Conservation (phyloP, 768 basidiomycete species). For the Ephemerocybe angulata region DNA sequence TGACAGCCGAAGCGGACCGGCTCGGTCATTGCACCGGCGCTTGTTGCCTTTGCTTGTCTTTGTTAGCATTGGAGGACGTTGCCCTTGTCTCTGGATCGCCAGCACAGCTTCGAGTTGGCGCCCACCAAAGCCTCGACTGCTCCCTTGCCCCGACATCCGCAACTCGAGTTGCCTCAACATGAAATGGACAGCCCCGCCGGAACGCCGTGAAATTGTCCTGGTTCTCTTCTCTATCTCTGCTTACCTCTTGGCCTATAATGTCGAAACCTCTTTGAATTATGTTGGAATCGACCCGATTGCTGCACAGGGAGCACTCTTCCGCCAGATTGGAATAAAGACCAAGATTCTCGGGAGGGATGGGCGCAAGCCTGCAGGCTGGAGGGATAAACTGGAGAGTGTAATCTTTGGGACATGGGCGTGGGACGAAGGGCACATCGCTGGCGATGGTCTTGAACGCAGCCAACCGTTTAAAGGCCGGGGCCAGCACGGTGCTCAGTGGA, state of each 20-base stretch:
- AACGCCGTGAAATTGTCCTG: constrained; percentile 69
- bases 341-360: constrained; percentile 42
- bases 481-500: constrained; percentile 45
- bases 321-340: constrained; percentile 36
- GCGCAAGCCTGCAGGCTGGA: constrained; percentile 46
- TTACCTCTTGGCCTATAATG: constrained; percentile 72
- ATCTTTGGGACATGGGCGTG: constrained; percentile 71
- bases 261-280: constrained; percentile 58
- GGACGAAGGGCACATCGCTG: constrained; percentile 57
- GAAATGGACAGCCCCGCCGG: constrained; percentile 65
- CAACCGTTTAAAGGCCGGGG: constrained; percentile 35
- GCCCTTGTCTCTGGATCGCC: neutral
- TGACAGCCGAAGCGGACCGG: no score
- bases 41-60: neutral
- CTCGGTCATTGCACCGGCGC: no score
- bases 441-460: constrained; percentile 49
- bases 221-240: constrained; percentile 60
- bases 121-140: neutral
- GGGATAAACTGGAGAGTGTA: constrained; percentile 55
- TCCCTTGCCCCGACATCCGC: neutral
- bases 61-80: neutral
- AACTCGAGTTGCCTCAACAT: constrained; percentile 30
- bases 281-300: constrained; percentile 43
- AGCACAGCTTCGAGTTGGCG: neutral
- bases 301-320: constrained; percentile 35